A percentile compares a stretch with the other conserved stretches of the same genome.
These are phyloP conservation scores for Neurospora hispaniola DNA, from an alignment of 495 filamentous ascomycete species.

Conservation along the genomic window DNA sequence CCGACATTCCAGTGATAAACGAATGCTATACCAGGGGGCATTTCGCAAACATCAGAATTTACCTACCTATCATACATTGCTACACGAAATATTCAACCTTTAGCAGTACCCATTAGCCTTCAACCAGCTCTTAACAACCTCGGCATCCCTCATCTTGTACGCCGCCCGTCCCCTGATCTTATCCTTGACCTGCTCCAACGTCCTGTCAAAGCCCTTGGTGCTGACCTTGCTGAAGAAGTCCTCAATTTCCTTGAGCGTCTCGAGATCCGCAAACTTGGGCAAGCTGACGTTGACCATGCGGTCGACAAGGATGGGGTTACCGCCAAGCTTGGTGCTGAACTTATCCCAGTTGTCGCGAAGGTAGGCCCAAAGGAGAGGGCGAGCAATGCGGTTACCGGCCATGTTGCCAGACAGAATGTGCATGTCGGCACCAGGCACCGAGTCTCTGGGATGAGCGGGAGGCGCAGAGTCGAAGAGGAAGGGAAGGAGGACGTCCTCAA, in stretches of 20 bases:
- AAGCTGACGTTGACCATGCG: slow-evolving; percentile 71
- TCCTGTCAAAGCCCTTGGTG: slow-evolving; percentile 68
- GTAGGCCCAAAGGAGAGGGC: slow-evolving; percentile 70
- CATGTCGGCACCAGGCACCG: slow-evolving; percentile 57
- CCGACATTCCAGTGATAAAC: neutral
- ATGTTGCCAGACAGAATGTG: slow-evolving; percentile 68
- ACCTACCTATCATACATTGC: neutral
- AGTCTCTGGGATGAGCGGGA: slow-evolving; percentile 33
- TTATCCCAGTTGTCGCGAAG: slow-evolving; percentile 67
- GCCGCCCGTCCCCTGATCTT: slow-evolving; percentile 65
- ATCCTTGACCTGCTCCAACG: slow-evolving; percentile 67
- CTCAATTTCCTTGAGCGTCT: slow-evolving; percentile 65
- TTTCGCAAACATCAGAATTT: neutral
- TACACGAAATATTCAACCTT: neutral
- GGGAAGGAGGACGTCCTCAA: slow-evolving; percentile 61
- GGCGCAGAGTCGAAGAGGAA: slow-evolving; percentile 68
- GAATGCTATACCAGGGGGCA: neutral
- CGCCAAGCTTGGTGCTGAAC: slow-evolving; percentile 54
- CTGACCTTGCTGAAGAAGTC: slow-evolving; percentile 76
- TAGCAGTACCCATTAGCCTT: slow-evolving; percentile 18
- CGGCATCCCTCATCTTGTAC: slow-evolving; percentile 65
- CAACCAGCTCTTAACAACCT: slow-evolving; percentile 46
- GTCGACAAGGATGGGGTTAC: slow-evolving; percentile 77
- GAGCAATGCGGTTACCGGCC: slow-evolving; percentile 56
- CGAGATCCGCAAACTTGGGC: slow-evolving; percentile 60